Evolutionary conservation across 2,329 filamentous ascomycete species (phyloP), one percentile per base, ranked within the genome.

Genomic region (Bipolaris gigantea): DNA sequence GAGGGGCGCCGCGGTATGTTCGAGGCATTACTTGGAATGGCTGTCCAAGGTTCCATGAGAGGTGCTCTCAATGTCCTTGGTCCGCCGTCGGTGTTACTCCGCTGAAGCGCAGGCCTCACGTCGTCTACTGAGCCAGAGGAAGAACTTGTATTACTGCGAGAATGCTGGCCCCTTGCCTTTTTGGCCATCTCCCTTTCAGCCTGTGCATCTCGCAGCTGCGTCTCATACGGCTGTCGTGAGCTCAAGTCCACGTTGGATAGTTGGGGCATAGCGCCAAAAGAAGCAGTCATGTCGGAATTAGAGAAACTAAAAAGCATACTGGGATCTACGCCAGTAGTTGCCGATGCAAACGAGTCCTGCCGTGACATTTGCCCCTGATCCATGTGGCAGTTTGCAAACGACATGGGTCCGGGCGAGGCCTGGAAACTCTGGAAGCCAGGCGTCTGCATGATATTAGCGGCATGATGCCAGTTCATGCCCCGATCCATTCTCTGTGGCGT

Each of bases 11-110:
- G 73, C 35, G 76, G 74, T 19, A 78, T 73, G 34, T 73, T 63
- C 16, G 62, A 60, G 13, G 57, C 53, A 19, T 65, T 53, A 38
- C 60, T 55, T 32, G 66, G 58, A 1, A 57, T 50, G 25, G 67
- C 64, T 15, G 69, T 50, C 55, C 64, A 54, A 40, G 69, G 66
- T 13, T 75, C 74, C 32, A 70, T 61, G 0, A 69, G 67, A 8
- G 59, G 60, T 16, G 66, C 63, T 15, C 66, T 68, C 35, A 50
- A 59, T 48, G 62, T 71, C 23, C 71, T 64, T 35, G 71, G 67
- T 5, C 76, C 77, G 48, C 75, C 75, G 27, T 76, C 74, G 11
- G 79, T 81, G 49, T 79, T 80, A 64, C 77, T 80, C 48, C 79
- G 67, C 49, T 76, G 76, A 13, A 81, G 61, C 6, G 58, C 64